These are phyloP conservation scores for Rubia peregrina DNA, from an alignment of 305 asterid species.

Conservation along the genomic window DNA sequence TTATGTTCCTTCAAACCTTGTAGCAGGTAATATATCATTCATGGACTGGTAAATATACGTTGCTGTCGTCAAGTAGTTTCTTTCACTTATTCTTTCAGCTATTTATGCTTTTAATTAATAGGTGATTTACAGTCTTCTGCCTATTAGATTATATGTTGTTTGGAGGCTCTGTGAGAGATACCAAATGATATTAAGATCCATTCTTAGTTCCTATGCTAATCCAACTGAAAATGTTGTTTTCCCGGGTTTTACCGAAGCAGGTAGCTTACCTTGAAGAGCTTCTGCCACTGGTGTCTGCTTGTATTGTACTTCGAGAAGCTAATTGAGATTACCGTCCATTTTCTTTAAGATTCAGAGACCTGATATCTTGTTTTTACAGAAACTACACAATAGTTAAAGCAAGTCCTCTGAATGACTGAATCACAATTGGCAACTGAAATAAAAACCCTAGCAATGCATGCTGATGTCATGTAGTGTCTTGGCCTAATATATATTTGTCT, in stretches of 20 bases:
- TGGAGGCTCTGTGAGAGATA: background rate
- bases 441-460: background rate
- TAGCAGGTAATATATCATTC: constrained; percentile 58
- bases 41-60: constrained; percentile 16
- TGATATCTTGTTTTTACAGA: background rate
- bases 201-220: background rate
- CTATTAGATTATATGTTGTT: background rate
- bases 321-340: background rate
- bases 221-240: background rate
- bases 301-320: background rate
- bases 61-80: background rate
- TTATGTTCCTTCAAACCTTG: constrained; percentile 70
- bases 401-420: too few relatives aligned
- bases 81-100: background rate
- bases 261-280: background rate
- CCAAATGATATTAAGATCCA: background rate
- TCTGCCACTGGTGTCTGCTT: background rate
- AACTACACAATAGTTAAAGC: background rate
- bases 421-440: background rate
- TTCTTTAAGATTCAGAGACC: constrained; percentile 4
- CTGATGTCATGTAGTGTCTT: background rate
- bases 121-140: background rate
- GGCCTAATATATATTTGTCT: background rate
- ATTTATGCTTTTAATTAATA: background rate
- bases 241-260: background rate